Percentiles rank a stretch among this genome's conserved stretches.
These are phyloP conservation scores for Saraca asoca DNA, from an alignment of 331 rosid species.

Conservation along the genomic window DNA sequence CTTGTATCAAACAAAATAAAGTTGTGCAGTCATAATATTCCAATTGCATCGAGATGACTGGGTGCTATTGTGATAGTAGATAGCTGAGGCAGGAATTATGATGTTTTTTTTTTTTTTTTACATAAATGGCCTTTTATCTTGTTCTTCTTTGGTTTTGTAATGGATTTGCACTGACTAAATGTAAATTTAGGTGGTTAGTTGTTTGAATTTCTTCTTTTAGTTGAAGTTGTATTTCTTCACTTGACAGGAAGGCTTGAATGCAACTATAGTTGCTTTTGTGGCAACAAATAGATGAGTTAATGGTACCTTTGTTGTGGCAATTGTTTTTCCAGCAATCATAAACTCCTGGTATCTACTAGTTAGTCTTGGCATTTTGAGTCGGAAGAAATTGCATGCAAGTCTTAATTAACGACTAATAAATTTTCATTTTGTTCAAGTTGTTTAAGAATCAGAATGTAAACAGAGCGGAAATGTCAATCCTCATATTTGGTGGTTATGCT, in stretches of 20 bases:
- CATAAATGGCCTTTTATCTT: slow-evolving; percentile 27
- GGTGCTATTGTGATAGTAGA: slow-evolving; percentile 47
- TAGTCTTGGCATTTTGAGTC: too few relatives aligned
- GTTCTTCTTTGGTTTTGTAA: slow-evolving; percentile 56
- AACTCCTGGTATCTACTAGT: too few relatives aligned
- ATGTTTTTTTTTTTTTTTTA: slow-evolving; percentile 45
- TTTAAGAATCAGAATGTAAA: too few relatives aligned
- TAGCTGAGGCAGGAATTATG: slow-evolving; percentile 74
- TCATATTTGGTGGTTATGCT: too few relatives aligned
- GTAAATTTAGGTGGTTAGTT: slow-evolving; percentile 66
- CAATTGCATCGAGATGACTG: slow-evolving; percentile 40
- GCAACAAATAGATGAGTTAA: too few relatives aligned
- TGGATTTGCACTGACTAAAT: slow-evolving; percentile 63
- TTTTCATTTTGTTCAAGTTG: too few relatives aligned
- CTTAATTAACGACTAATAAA: too few relatives aligned
- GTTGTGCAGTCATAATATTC: slow-evolving; percentile 66
- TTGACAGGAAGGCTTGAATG: slow-evolving; percentile 42
- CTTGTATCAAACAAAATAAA: slow-evolving; percentile 73
- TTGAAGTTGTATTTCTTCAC: slow-evolving; percentile 41
- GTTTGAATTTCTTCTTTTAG: slow-evolving; percentile 49
- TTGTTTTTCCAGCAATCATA: too few relatives aligned
- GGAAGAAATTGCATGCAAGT: too few relatives aligned
- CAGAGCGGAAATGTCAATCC: too few relatives aligned
- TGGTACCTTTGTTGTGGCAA: too few relatives aligned
- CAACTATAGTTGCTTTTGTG: too few relatives aligned